phyloP scores from a whole-genome alignment of 257 asterid genomes.

The Cruciata laevipes region DNA sequence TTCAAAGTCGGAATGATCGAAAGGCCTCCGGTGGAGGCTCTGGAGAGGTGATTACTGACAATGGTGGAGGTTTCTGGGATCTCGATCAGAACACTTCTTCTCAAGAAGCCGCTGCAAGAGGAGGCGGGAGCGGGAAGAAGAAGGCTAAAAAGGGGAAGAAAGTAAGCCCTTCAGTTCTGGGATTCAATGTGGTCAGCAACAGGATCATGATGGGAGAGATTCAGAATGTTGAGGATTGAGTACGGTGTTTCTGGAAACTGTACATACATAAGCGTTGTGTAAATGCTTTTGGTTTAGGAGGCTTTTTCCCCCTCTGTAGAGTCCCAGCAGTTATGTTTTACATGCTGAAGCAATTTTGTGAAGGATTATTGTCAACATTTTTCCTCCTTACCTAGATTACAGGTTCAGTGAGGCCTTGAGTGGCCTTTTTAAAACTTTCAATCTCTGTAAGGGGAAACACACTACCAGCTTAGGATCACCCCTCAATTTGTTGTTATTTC shows the following conservation, averaged over 20 bases:
- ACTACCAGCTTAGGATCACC: neutral
- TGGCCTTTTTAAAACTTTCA: neutral
- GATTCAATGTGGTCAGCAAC: conserved; percentile 91
- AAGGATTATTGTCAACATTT: conserved; percentile 21
- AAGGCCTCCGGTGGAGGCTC: conserved; percentile 27
- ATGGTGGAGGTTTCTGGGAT: conserved; percentile 25
- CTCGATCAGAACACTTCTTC: conserved; percentile 23
- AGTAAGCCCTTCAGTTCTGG: conserved; percentile 71
- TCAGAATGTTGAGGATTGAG: conserved; percentile 70
- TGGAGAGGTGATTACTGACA: conserved; percentile 33
- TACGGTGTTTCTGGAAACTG: conserved; percentile 19
- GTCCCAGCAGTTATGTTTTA: conserved; percentile 40
- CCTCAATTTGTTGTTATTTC: neutral
- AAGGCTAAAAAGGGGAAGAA: conserved; percentile 82
- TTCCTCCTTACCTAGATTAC: conserved; percentile 17
- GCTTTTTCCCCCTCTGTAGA: conserved; percentile 29
- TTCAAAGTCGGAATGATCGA: conserved; percentile 39
- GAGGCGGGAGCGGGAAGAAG: conserved; percentile 73
- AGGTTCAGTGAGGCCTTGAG: conserved; percentile 1
- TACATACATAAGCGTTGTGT: conserved; percentile 51
- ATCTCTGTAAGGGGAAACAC: neutral
- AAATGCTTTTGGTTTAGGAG: conserved; percentile 28
- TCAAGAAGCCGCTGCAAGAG: conserved; percentile 37
- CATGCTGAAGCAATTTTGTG: conserved; percentile 63
- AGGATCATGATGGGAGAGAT: conserved; percentile 99